These are phyloP conservation scores for Leptomonas pyrrhocoris DNA, from an alignment of 208 protist genomes.

Conservation along the genomic window DNA sequence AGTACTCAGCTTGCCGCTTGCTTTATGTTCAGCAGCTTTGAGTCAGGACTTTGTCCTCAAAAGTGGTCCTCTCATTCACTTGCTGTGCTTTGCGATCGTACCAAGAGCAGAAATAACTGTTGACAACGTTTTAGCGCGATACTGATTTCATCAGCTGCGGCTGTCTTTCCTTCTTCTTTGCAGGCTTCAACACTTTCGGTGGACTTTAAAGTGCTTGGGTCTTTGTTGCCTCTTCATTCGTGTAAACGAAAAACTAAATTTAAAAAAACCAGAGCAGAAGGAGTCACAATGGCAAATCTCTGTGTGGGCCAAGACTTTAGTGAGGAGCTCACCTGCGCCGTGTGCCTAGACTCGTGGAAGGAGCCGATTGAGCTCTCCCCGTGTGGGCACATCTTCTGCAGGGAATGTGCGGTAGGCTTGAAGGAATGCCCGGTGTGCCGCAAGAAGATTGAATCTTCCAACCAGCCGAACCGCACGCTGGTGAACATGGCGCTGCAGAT, in stretches of 20 bases:
- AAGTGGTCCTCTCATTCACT: constrained; percentile 6
- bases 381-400: constrained; percentile 73
- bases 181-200: neutral
- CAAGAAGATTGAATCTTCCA: constrained; percentile 23
- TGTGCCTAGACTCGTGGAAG: constrained; percentile 83
- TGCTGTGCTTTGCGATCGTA: too few species aligned
- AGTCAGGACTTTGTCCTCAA: too few species aligned
- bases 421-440: constrained; percentile 73
- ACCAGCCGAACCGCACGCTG: constrained; percentile 64
- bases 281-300: constrained; percentile 19
- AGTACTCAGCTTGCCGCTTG: too few species aligned
- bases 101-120: too few species aligned
- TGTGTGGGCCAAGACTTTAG: constrained; percentile 59
- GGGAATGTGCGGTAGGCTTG: constrained; percentile 40
- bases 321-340: constrained; percentile 71
- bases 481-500: constrained; percentile 73
- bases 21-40: too few species aligned
- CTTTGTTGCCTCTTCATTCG: neutral
- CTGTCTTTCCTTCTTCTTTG: constrained; percentile 5
- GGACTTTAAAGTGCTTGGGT: neutral
- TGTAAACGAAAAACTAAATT: too few species aligned
- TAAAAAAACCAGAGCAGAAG: neutral
- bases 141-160: constrained; percentile 11
- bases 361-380: constrained; percentile 44
- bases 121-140: too few species aligned